These are phyloP conservation scores for Diphasiastrum complanatum DNA, from an alignment of 83 land plant species.

Conservation along the genomic window DNA sequence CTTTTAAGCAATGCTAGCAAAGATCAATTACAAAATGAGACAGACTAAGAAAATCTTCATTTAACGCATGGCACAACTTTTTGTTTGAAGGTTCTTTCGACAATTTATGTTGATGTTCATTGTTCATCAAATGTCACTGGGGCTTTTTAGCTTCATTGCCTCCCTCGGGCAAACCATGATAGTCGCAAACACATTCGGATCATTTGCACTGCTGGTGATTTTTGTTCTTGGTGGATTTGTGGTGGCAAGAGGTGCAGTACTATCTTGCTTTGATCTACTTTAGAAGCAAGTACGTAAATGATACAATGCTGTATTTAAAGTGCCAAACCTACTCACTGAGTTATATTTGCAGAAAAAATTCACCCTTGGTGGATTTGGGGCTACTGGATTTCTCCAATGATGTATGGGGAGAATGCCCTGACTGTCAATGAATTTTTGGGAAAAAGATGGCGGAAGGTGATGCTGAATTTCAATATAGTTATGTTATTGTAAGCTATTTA, in stretches of 20 bases:
- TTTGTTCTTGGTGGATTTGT: conserved; percentile 86
- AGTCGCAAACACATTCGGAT: conserved; percentile 76
- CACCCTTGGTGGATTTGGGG: conserved; percentile 36
- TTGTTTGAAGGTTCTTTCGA: conserved; percentile 26
- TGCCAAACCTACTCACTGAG: neutral
- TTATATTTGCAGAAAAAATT: too few relatives aligned
- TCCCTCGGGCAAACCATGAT: conserved; percentile 62
- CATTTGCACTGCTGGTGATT: conserved; percentile 72
- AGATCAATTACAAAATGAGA: neutral
- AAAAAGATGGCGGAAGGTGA: conserved; percentile 23
- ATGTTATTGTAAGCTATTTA: neutral
- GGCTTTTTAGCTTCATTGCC: conserved; percentile 64
- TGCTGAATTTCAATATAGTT: neutral
- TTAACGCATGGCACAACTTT: neutral
- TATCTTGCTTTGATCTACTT: neutral
- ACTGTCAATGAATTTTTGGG: conserved; percentile 25
- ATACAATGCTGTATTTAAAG: too few relatives aligned
- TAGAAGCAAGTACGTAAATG: too few relatives aligned
- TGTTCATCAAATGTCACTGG: conserved; percentile 26
- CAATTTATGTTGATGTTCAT: conserved; percentile 17
- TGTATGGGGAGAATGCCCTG: conserved; percentile 28
- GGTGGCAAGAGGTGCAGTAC: conserved; percentile 49
- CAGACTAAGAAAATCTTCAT: neutral
- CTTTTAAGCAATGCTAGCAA: too few relatives aligned
- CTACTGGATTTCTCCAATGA: conserved; percentile 30